Conservation (phyloP, 2,329 filamentous ascomycete genomes). For the Xylariaceae sp. region DNA sequence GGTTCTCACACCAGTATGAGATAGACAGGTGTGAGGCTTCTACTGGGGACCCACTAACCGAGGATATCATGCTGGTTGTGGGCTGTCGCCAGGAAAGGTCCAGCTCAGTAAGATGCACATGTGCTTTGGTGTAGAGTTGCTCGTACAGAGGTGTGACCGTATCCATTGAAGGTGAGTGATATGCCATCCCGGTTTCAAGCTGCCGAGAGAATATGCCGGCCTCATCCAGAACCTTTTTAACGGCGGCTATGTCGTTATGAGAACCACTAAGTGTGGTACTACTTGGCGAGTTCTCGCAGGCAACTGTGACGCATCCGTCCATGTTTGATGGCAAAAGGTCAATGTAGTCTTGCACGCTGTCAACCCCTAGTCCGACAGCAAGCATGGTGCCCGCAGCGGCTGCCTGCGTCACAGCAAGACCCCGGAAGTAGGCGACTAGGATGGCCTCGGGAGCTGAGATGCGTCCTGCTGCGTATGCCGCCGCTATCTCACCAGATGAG, state of each 20-base stretch:
- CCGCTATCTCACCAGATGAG: conserved; percentile 48
- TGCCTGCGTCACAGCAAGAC: conserved; percentile 9
- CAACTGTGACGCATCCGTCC: conserved; percentile 42
- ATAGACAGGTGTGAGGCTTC: conserved; percentile 10
- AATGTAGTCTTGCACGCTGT: conserved; percentile 31
- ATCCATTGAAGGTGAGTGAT: conserved; percentile 47
- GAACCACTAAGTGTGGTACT: conserved; percentile 57
- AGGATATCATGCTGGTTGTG: conserved; percentile 29
- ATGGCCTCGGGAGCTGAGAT: conserved; percentile 29
- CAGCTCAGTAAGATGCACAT: conserved; percentile 20
- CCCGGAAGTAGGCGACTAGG: conserved; percentile 29
- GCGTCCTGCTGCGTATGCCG: conserved; percentile 47
- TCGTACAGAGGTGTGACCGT: conserved; percentile 47
- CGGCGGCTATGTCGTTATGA: conserved; percentile 47
- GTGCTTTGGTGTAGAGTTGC: conserved; percentile 12
- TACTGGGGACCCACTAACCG: conserved; percentile 31
- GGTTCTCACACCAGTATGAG: conserved; percentile 37
- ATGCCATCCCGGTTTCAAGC: conserved; percentile 49
- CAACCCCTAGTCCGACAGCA: conserved; percentile 39
- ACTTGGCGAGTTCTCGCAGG: conserved; percentile 42
- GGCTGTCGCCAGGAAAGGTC: conserved; percentile 24
- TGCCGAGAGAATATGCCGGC: conserved; percentile 55
- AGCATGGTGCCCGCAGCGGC: conserved; percentile 32
- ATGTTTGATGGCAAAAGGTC: conserved; percentile 13
- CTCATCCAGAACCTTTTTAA: conserved; percentile 48